Evolutionary conservation across 2,329 filamentous ascomycete genomes (phyloP), one percentile per base, ranked within the genome.

Genomic region (Scorias spongiosa): DNA sequence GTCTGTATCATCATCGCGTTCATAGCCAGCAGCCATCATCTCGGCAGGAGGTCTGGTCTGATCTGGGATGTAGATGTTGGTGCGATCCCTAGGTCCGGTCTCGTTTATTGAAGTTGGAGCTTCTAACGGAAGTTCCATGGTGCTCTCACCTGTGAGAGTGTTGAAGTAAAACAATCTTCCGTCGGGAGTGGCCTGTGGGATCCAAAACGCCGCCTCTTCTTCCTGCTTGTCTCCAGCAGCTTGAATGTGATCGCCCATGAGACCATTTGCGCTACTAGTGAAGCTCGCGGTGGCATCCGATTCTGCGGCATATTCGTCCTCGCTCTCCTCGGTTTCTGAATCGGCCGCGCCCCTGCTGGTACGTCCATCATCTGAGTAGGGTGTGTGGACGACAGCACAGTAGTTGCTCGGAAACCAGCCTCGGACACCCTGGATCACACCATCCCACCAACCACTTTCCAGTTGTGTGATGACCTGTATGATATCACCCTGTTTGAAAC

Each of bases 361-460:
- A 28, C 81, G 70, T 48, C 80, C 54, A 37, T 75, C 72, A 37
- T 82, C 69, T 49, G 93, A 84, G 54, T 85, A 81, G 42, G 81
- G 75, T 54, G 78, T 80, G 47, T 78, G 76, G 55, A 96, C 82
- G 50, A 91, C 78, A 52, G 86, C 80, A 68, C 91, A 96, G 67
- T 98, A 98, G 64, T 98, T 98, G 71, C 89, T 96, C 32, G 91
- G 91, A 63, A 98, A 98, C 91, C 91, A 98, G 61, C 91, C 91
- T 60, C 91, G 81, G 54, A 94, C 84, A 46, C 88, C 86, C 58
- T 95, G 91, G 62, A 98, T 94, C 44, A 98, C 86, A 41, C 91
- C 91, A 67, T 98, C 91, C 91, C 91, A 98, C 91, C 91, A 98
- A 45, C 91, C 91, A 57, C 88, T 96, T 64, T 98, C 91, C 45